Base-by-base conservation (phyloP, 176 grass and related monocot species). In the Hsuehochloa calcarea region DNA sequence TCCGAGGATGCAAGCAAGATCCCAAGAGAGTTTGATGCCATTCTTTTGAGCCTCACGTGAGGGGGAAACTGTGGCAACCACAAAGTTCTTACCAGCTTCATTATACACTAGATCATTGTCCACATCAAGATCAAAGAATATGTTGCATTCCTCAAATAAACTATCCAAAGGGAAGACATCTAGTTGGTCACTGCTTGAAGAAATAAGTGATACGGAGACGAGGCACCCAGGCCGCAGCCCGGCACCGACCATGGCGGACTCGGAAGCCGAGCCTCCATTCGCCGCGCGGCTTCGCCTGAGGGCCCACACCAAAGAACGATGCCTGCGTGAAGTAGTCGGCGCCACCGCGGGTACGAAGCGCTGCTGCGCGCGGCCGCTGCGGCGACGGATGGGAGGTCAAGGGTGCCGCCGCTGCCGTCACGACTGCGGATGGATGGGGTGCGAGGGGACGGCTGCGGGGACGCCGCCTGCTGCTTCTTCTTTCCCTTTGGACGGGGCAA, bases 1-100 rank as follows among this genome's bases (percentile, higher is more conserved):
- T 74, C 93, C 93, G 55, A 95, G 74, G 20, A 79, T 85, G 86
- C 89, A 95, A 62, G 93, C 85, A 85, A 98, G 89, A 44, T 87
- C 91, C 96, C 96, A 98, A 52, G 96, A 95, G 46, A 98, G 85
- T 86, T 87, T 91, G 59, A 95, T 87, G 40, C 29, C 91, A 89
- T 90, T 86, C 90, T 95, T 98, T 64, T 89, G 60, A 80, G 92
- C 91, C 91, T 90, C 90, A 60, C 23, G 61, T 17, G 93, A 95
- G 35, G 93, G 83, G 58, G 83, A 90, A 88, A 93, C 87, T 70
- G 73, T 89, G 38, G 96, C 96, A 87, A 87, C 67, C 87, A 92
- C 85, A 89, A 98, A 98, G 67, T 87, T 86, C 37, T 58, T 80
- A 35, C 91, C 92, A 80, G 84, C 67, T 89, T 85, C 76, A 65